These are phyloP conservation scores for Beverwykella pulmonaria DNA, from an alignment of 495 filamentous ascomycete genomes.

Conservation along the genomic window DNA sequence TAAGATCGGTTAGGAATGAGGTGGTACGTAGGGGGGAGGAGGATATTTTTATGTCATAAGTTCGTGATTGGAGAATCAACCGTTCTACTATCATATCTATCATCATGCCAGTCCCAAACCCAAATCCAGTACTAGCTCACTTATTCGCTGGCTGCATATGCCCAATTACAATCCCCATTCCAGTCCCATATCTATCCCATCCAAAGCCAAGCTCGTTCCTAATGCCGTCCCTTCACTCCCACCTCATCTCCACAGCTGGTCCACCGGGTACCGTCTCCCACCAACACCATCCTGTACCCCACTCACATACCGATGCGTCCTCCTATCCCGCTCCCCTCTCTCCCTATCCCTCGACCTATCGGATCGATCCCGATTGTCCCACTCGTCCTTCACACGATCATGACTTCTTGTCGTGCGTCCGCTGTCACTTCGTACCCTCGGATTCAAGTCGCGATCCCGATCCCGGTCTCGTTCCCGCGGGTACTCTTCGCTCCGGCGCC, in stretches of 20 bases:
- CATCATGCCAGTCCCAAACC: no score
- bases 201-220: neutral
- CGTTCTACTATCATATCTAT: no score
- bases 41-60: no score
- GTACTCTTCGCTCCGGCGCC: slow-evolving; percentile 8
- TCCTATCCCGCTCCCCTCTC: slow-evolving; percentile 16
- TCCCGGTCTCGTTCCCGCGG: neutral
- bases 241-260: slow-evolving; percentile 24
- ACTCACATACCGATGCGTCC: slow-evolving; percentile 35
- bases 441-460: neutral
- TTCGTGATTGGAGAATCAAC: no score
- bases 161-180: neutral
- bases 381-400: slow-evolving; percentile 18
- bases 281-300: slow-evolving; percentile 31
- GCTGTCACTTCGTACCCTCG: neutral
- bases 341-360: neutral
- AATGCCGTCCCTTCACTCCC: neutral
- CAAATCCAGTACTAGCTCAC: no score
- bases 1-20: no score
- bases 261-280: slow-evolving; percentile 27
- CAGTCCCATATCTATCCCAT: neutral
- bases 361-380: slow-evolving; percentile 16
- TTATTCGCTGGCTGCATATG: no score
- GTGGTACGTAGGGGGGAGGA: no score
- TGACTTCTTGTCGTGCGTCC: slow-evolving; percentile 16